Evolutionary conservation across 2,329 filamentous ascomycete species (phyloP).

Genomic region (Lasiodiplodia gonubiensis): DNA sequence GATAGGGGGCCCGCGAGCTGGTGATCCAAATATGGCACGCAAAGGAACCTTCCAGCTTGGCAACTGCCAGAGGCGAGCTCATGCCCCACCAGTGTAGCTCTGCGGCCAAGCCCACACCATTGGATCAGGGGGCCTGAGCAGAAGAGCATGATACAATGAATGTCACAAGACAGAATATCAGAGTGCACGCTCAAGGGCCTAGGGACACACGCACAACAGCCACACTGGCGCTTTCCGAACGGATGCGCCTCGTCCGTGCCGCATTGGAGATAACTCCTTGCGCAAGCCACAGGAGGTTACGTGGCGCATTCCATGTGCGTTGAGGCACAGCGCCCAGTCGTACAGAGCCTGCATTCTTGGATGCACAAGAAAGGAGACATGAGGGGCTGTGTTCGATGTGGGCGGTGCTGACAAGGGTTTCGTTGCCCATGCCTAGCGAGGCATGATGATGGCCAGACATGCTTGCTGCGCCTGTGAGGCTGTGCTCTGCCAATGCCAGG

Average conservation of each 20-base stretch:
- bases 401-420: not conserved
- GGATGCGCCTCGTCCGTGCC: conserved; percentile 1
- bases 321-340: not conserved
- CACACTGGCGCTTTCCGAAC: not conserved
- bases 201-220: not conserved
- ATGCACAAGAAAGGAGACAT: not conserved
- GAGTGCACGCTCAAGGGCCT: not conserved
- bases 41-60: conserved; percentile 15
- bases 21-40: not conserved
- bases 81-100: not conserved
- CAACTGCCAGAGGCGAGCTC: not conserved
- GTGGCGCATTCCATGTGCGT: conserved; percentile 13
- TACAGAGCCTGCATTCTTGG: conserved; percentile 11
- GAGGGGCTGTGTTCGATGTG: conserved; percentile 3
- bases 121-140: not conserved
- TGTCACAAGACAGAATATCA: not conserved
- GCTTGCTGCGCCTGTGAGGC: not conserved
- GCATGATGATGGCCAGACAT: not conserved
- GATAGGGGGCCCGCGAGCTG: not conserved
- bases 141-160: not conserved
- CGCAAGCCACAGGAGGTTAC: conserved; percentile 10
- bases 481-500: not conserved
- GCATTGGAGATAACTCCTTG: conserved; percentile 3
- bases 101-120: not conserved
- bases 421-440: not conserved